Percentiles rank a stretch among this genome's conserved stretches.
Conservation (phyloP, 306 rosid genomes). For the Prunus padus region DNA sequence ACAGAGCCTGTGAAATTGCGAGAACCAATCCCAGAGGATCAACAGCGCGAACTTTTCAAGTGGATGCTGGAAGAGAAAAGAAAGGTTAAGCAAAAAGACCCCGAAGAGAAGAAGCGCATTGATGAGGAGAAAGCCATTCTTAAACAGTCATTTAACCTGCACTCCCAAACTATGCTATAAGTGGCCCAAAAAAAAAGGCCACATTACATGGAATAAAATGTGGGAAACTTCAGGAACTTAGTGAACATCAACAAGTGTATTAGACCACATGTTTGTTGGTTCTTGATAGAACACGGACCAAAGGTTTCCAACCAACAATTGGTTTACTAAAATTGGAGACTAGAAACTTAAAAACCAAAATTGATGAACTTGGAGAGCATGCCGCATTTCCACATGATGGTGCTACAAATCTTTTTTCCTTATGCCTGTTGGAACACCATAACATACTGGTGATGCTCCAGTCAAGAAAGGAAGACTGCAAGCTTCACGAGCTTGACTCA, state of each 20-base stretch:
- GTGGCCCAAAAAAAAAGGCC: neutral
- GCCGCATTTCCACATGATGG: neutral
- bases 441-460: conserved; percentile 91
- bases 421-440: conserved; percentile 87
- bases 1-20: conserved; percentile 44
- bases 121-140: conserved; percentile 93
- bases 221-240: neutral
- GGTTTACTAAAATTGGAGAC: neutral
- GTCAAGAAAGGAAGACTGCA: conserved; percentile 79
- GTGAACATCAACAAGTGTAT: neutral
- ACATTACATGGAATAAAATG: neutral
- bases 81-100: conserved; percentile 65
- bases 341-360: neutral
- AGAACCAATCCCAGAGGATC: conserved; percentile 70
- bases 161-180: neutral
- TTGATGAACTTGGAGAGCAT: neutral
- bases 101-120: conserved; percentile 65
- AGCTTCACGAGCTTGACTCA: conserved; percentile 75
- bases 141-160: conserved; percentile 38
- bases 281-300: neutral
- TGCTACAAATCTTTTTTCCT: conserved; percentile 45
- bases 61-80: conserved; percentile 96
- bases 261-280: neutral
- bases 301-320: neutral
- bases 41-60: conserved; percentile 75